Base-by-base conservation (phyloP, 2,329 filamentous ascomycete genomes). In the Neonectria ditissima region DNA sequence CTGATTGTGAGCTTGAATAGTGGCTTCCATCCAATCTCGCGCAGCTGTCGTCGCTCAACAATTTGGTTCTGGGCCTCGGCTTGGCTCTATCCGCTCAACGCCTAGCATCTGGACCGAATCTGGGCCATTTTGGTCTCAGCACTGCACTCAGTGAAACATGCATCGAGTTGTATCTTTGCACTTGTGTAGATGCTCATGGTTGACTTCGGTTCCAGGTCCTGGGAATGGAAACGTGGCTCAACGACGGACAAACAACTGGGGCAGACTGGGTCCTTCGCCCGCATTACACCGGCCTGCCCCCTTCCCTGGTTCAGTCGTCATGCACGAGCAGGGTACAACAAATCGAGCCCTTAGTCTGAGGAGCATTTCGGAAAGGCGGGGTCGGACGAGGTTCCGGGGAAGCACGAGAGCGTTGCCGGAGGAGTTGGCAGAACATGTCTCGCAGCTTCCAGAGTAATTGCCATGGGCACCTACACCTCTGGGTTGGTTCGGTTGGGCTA, bases 391-490 rank as follows among this genome's bases (percentile, higher is more conserved):
- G 59, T 54, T 53, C 44, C 67, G 70, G 70, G 69, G 70, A 73
- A 66, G 70, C 68, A 70, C 55, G 52, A 68, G 44, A 58, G 37
- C 72, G 55, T 67, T 66, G 62, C 70, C 70, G 70, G 66, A 50
- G 57, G 52, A 63, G 61, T 55, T 69, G 55, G 66, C 62, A 55
- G 63, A 67, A 65, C 64, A 66, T 65, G 68, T 68, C 65, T 67
- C 66, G 70, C 67, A 73, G 70, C 56, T 64, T 66, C 39, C 39
- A 54, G 54, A 65, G 60, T 59, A 63, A 41, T 28, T 58, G 62
- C 66, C 59, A 60, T 62, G 62, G 62, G 56, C 43, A 61, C 62
- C 30, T 32, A 43, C 54, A 56, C 37, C 58, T 61, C 16, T 48
- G 57, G 62, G 47, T 57, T 55, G 51, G 59, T 64, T 67, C 51